Base-by-base conservation (phyloP, 495 filamentous ascomycete genomes). In the Podospora australis region DNA sequence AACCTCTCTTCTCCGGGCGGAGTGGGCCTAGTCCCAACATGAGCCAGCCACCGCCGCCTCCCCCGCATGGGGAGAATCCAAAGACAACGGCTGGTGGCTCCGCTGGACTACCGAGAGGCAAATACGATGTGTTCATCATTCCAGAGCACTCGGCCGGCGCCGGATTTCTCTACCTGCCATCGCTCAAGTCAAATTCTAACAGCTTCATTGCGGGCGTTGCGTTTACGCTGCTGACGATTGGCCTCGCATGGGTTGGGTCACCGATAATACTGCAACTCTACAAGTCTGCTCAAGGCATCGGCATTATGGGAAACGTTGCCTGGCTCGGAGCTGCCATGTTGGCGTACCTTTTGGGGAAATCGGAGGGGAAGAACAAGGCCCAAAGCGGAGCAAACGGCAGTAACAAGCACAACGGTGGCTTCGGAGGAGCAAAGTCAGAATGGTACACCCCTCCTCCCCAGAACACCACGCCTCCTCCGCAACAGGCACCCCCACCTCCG, bases 61-160 rank as follows among this genome's bases (percentile, higher is more conserved):
- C 80, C 17, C 85, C 81, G 26, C 86, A 90, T 66, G 84, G 85
- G 65, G 74, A 78, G 40, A 79, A 74, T 43, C 80, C 82, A 43
- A 73, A 82, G 56, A 67, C 63, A 32, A 55, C 69, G 49, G 48
- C 53, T 46, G 73, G 32, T 21, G 36, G 62, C 40, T 71, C 71
- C 34, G 61, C 67, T 7, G 84, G 81, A 46, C 73, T 94, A 2
- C 89, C 88, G 0, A 68, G 80, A 0, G 88, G 89, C 23, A 89
- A 90, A 62, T 97, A 94, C 70, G 91, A 97, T 68, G 94, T 96
- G 68, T 96, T 96, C 70, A 83, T 98, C 56, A 89, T 98, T 48
- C 91, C 92, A 2, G 87, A 87, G n/a, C 88, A 96, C 60, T 90
- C 89, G 7, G 78, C 90, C 10, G 92, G 92, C 49, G 78, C 80